phyloP scores from a whole-genome alignment of 345 rosid genomes.

The Punica granatum region DNA sequence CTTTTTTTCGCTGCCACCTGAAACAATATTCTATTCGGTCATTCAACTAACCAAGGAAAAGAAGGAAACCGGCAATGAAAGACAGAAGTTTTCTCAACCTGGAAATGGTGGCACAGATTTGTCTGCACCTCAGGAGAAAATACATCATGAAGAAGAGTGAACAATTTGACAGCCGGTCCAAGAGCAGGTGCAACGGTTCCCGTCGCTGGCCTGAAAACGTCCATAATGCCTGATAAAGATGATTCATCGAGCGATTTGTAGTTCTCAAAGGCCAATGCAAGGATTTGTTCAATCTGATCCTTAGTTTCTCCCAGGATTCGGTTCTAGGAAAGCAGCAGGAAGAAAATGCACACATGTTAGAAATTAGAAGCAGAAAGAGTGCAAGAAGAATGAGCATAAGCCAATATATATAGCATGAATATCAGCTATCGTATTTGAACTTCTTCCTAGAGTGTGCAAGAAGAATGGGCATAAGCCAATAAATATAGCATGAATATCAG shows the following conservation, averaged over 20 bases:
- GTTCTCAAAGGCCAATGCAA: constrained; percentile 79
- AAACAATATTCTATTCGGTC: background rate
- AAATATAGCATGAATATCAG: background rate
- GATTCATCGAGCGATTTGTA: constrained; percentile 94
- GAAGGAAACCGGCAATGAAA: background rate
- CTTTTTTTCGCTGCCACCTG: constrained; percentile 90
- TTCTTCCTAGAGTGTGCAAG: background rate
- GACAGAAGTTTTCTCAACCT: constrained; percentile 38
- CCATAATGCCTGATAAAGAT: constrained; percentile 60
- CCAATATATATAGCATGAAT: background rate
- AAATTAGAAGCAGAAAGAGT: background rate
- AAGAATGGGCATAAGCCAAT: background rate
- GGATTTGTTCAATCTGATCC: constrained; percentile 90
- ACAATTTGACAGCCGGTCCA: constrained; percentile 81
- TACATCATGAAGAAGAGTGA: constrained; percentile 80
- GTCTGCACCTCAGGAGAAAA: constrained; percentile 93
- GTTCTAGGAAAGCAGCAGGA: constrained; percentile 40
- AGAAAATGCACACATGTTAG: background rate
- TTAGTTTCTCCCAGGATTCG: constrained; percentile 84
- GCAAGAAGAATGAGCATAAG: background rate
- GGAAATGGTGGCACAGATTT: constrained; percentile 75
- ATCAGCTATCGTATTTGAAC: background rate
- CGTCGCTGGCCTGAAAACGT: constrained; percentile 66
- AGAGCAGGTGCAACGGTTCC: constrained; percentile 82
- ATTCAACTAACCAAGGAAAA: background rate